Conservation (phyloP, 2,329 filamentous ascomycete genomes). For the Penicillium sp. region DNA sequence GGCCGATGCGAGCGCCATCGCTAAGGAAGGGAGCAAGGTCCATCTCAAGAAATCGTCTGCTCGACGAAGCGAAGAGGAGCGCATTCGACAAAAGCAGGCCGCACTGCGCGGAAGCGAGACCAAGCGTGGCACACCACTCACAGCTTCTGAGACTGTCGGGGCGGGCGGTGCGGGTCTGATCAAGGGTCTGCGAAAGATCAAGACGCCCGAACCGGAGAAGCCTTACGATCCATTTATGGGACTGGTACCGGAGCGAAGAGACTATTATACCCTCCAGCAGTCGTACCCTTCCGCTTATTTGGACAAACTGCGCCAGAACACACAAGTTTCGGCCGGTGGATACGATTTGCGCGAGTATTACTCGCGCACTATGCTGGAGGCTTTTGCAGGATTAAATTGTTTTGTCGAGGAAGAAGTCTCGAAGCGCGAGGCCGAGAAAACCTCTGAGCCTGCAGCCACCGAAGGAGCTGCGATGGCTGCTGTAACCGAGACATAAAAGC, state of each 20-base stretch:
- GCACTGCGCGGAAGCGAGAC: slow-evolving; percentile 41
- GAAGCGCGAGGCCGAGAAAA: slow-evolving; percentile 29
- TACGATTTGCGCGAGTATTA: slow-evolving; percentile 85
- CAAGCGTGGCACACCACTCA: slow-evolving; percentile 28
- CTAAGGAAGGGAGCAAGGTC: slow-evolving; percentile 60
- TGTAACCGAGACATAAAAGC: background rate
- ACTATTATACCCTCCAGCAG: slow-evolving; percentile 71
- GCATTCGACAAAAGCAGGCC: slow-evolving; percentile 51
- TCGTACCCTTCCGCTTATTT: slow-evolving; percentile 78
- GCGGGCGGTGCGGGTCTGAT: slow-evolving; percentile 58
- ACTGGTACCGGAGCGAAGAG: slow-evolving; percentile 62
- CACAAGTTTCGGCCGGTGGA: slow-evolving; percentile 73
- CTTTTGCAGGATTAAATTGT: slow-evolving; percentile 85
- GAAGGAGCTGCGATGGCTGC: slow-evolving; percentile 37
- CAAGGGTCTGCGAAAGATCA: slow-evolving; percentile 74
- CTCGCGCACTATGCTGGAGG: slow-evolving; percentile 78
- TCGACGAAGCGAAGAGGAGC: slow-evolving; percentile 58
- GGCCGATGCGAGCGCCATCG: slow-evolving; percentile 62
- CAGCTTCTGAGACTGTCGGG: slow-evolving; percentile 31
- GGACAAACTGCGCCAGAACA: slow-evolving; percentile 67
- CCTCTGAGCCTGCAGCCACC: slow-evolving; percentile 30
- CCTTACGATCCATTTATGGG: slow-evolving; percentile 91
- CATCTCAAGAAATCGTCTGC: slow-evolving; percentile 74
- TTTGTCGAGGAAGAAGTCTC: slow-evolving; percentile 77
- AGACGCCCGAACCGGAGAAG: slow-evolving; percentile 66